A percentile compares a stretch with the other conserved stretches of the same genome.
These are phyloP conservation scores for Fistulina hepatica DNA, from an alignment of 1,284 basidiomycete species.

Conservation along the genomic window DNA sequence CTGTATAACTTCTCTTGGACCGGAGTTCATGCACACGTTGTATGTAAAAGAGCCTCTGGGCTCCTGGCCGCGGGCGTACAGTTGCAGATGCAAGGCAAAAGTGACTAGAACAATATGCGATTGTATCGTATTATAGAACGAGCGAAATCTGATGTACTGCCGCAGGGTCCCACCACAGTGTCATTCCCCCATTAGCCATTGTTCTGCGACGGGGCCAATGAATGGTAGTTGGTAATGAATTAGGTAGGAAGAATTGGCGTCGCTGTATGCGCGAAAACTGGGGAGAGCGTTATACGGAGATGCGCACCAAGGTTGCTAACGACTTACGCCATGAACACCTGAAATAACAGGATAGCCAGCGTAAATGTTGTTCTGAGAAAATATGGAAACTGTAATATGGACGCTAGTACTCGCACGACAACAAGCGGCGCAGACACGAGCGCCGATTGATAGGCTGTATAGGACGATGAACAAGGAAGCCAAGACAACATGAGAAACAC, in stretches of 20 bases:
- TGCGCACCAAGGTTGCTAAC: conserved; percentile 11
- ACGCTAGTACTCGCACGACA: conserved; percentile 48
- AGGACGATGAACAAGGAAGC: conserved; percentile 3
- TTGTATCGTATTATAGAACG: too few species aligned
- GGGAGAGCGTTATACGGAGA: conserved; percentile 3
- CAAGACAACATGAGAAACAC: neutral
- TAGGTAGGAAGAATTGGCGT: conserved; percentile 48
- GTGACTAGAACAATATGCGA: too few species aligned
- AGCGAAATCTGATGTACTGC: too few species aligned
- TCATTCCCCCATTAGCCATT: conserved; percentile 67
- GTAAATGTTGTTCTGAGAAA: conserved; percentile 39
- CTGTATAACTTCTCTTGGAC: too few species aligned
- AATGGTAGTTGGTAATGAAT: conserved; percentile 53
- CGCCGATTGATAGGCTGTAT: conserved; percentile 71
- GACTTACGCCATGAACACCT: conserved; percentile 47
- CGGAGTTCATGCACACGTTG: too few species aligned
- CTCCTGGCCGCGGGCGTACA: too few species aligned
- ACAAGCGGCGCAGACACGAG: conserved; percentile 59
- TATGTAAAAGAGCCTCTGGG: too few species aligned
- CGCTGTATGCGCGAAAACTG: conserved; percentile 6
- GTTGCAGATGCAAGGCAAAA: too few species aligned
- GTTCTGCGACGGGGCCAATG: conserved; percentile 61
- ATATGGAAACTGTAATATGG: conserved; percentile 37
- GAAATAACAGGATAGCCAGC: conserved; percentile 30
- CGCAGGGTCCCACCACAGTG: too few species aligned